Percentiles rank a stretch among this genome's conserved stretches.
Evolutionary conservation across 73 alveolate species (phyloP).

Genomic region (Paramecium caudatum): DNA sequence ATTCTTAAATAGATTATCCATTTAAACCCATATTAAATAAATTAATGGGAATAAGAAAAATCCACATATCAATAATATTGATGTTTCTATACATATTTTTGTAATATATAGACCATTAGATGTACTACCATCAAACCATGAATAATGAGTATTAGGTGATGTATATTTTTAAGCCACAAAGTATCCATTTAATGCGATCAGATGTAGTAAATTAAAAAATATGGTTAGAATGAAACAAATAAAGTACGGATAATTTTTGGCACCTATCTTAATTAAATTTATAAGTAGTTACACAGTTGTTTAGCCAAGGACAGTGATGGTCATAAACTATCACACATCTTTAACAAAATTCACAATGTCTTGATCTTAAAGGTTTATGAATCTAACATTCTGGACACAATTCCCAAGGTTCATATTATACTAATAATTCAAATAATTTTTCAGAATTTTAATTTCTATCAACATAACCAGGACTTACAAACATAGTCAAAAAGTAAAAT

Average conservation of each 20-base stretch:
- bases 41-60: neutral
- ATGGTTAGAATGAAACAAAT: conserved; percentile 35
- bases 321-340: conserved; percentile 77
- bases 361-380: conserved; percentile 66
- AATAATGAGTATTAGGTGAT: neutral
- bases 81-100: neutral
- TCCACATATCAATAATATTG: neutral
- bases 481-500: conserved; percentile 63
- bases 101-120: neutral
- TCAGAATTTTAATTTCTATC: conserved; percentile 68
- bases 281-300: conserved; percentile 79
- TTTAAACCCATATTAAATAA: conserved; percentile 40
- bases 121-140: conserved; percentile 13
- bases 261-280: conserved; percentile 78
- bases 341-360: conserved; percentile 71
- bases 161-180: neutral
- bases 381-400: conserved; percentile 46
- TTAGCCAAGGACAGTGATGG: conserved; percentile 93
- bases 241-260: conserved; percentile 68
- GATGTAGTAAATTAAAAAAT: conserved; percentile 19
- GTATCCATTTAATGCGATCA: neutral
- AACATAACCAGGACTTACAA: conserved; percentile 82
- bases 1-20: conserved; percentile 29
- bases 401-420: conserved; percentile 72
- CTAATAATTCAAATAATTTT: conserved; percentile 64